Evolutionary conservation across 306 rosid species (phyloP).

Genomic region (Vicia villosa): DNA sequence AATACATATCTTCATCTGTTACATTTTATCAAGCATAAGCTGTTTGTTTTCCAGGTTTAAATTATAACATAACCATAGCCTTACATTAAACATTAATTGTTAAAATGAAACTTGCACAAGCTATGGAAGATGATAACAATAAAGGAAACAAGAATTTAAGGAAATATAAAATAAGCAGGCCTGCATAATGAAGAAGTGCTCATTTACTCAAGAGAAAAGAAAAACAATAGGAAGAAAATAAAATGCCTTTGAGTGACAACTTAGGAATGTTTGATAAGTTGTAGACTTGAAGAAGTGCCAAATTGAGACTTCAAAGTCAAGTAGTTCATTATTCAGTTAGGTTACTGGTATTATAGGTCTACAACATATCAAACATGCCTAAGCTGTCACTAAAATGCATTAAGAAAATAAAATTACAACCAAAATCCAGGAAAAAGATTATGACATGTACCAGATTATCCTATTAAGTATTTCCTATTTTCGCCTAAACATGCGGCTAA

Average conservation of each 20-base stretch:
- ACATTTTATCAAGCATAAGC: conserved; percentile 29
- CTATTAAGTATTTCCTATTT: background rate
- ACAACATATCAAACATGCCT: background rate
- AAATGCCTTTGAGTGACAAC: too few relatives aligned
- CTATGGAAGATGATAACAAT: conserved; percentile 8
- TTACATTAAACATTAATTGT: conserved; percentile 4
- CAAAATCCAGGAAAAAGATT: background rate
- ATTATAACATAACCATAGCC: background rate
- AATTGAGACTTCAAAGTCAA: background rate
- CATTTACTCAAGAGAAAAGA: background rate
- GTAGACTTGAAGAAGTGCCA: too few relatives aligned
- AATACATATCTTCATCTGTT: conserved; percentile 7
- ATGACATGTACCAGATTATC: background rate
- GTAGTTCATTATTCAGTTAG: conserved; percentile 9
- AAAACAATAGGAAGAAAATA: background rate
- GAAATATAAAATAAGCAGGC: background rate
- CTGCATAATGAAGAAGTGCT: background rate
- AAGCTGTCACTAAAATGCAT: background rate
- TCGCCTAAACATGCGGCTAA: background rate
- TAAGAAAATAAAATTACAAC: conserved; percentile 12
- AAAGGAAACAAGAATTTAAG: conserved; percentile 5
- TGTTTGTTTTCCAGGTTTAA: conserved; percentile 1
- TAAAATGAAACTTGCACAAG: conserved; percentile 12
- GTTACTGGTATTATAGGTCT: background rate
- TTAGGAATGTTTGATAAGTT: too few relatives aligned